These are phyloP conservation scores for Ceratocystis ficicola DNA, from an alignment of 2,329 filamentous ascomycete genomes.

Conservation along the genomic window DNA sequence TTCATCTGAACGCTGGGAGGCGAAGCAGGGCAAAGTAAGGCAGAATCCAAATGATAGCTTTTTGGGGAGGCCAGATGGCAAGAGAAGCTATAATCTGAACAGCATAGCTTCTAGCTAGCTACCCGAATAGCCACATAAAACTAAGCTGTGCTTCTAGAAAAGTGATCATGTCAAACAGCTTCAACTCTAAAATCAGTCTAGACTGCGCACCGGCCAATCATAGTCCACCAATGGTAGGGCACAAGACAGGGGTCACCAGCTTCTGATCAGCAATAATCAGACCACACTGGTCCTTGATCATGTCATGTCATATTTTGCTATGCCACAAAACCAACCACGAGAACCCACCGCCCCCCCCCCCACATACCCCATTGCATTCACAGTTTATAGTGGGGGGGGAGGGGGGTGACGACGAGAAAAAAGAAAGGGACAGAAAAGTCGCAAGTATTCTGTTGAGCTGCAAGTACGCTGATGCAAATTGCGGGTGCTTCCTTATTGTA, in stretches of 20 bases:
- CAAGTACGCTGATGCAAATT: background rate
- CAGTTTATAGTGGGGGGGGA: background rate
- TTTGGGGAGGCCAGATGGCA: too few species aligned
- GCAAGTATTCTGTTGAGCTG: background rate
- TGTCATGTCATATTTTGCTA: constrained; percentile 15
- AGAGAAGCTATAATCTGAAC: too few species aligned
- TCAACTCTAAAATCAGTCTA: constrained; percentile 19
- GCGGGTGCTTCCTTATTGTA: background rate
- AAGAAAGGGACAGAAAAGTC: background rate
- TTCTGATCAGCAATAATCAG: constrained; percentile 21
- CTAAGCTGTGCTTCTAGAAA: constrained; percentile 8
- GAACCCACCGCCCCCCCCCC: constrained; percentile 8
- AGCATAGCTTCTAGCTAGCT: too few species aligned
- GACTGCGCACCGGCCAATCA: constrained; percentile 16
- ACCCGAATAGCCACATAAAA: background rate
- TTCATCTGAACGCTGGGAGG: background rate
- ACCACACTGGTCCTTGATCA: constrained; percentile 21
- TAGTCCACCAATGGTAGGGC: background rate
- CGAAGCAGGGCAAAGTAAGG: too few species aligned
- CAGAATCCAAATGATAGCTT: too few species aligned
- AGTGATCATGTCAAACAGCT: constrained; percentile 9
- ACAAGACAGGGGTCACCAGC: constrained; percentile 14
- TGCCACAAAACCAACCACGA: constrained; percentile 6
- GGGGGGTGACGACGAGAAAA: background rate
- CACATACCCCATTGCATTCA: background rate